Percentiles rank a stretch among this genome's conserved stretches.
phyloP scores from a whole-genome alignment of 202 grass and related monocot species.

The Saccharum hybrid region DNA sequence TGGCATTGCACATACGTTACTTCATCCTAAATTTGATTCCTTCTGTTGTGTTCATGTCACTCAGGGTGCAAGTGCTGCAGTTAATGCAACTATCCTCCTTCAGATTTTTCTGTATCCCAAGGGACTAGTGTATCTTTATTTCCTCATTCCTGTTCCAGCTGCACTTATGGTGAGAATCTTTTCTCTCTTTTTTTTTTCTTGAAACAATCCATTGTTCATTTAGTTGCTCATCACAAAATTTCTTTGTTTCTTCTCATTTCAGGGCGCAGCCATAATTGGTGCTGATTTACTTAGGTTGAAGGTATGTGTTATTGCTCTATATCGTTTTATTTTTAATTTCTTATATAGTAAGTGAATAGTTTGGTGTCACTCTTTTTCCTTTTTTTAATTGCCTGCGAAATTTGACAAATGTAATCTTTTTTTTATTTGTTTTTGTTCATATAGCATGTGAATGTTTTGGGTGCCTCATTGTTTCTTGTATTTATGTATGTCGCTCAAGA shows the following conservation, averaged over 20 bases:
- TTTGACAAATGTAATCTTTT: neutral
- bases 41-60: neutral
- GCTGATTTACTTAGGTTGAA: conserved; percentile 65
- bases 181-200: neutral
- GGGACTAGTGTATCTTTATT: conserved; percentile 73
- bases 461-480: neutral
- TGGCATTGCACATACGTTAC: no score
- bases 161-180: conserved; percentile 65
- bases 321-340: conserved; percentile 27
- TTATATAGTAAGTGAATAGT: conserved; percentile 27
- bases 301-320: conserved; percentile 42
- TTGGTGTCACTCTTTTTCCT: conserved; percentile 19
- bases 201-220: neutral
- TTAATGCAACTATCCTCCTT: conserved; percentile 85
- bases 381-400: neutral
- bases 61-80: conserved; percentile 92
- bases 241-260: conserved; percentile 45
- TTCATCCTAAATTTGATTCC: conserved; percentile 19
- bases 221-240: conserved; percentile 36
- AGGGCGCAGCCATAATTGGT: conserved; percentile 78
- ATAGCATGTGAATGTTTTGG: conserved; percentile 2
- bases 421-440: neutral
- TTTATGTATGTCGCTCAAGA: neutral
- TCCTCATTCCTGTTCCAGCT: conserved; percentile 78
- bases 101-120: conserved; percentile 81